Percentiles rank a stretch among this genome's conserved stretches.
Evolutionary conservation across 164 flowering plant genomes (phyloP).

Genomic region (Annona cherimola): DNA sequence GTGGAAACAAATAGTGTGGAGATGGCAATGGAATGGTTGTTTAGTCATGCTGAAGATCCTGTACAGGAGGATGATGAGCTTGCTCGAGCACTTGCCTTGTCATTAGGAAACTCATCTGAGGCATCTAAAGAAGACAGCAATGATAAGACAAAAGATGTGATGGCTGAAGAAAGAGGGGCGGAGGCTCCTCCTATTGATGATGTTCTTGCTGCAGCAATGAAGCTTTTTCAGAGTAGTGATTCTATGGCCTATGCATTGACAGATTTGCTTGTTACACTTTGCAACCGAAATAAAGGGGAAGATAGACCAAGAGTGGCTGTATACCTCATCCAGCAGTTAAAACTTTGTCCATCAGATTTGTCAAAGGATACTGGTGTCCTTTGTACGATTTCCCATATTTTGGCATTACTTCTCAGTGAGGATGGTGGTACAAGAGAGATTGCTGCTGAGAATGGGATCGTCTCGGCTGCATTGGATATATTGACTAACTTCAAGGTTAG

Average conservation of each 20-base stretch:
- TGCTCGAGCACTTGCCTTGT: constrained; percentile 90
- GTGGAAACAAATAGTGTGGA: constrained; percentile 88
- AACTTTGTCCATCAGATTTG: constrained; percentile 52
- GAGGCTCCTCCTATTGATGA: constrained; percentile 78
- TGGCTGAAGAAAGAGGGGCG: constrained; percentile 44
- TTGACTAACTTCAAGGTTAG: constrained; percentile 46
- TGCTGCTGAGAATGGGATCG: constrained; percentile 68
- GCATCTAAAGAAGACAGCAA: constrained; percentile 52
- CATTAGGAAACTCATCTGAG: constrained; percentile 76
- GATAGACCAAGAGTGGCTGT: constrained; percentile 67
- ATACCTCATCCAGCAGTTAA: constrained; percentile 72
- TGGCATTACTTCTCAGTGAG: constrained; percentile 75
- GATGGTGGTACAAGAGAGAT: constrained; percentile 64
- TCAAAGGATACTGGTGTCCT: constrained; percentile 52
- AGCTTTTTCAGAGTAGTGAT: constrained; percentile 68
- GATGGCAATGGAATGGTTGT: constrained; percentile 98
- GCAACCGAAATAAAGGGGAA: constrained; percentile 77
- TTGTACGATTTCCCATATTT: constrained; percentile 58
- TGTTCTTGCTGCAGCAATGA: constrained; percentile 63
- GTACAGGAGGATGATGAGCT: constrained; percentile 94
- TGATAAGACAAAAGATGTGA: constrained; percentile 49
- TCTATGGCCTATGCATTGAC: constrained; percentile 68
- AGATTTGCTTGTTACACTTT: constrained; percentile 76
- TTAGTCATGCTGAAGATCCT: constrained; percentile 87
- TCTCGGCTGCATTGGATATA: constrained; percentile 47